phyloP scores from a whole-genome alignment of 208 protist genomes.

The Trypanosoma melophagium region DNA sequence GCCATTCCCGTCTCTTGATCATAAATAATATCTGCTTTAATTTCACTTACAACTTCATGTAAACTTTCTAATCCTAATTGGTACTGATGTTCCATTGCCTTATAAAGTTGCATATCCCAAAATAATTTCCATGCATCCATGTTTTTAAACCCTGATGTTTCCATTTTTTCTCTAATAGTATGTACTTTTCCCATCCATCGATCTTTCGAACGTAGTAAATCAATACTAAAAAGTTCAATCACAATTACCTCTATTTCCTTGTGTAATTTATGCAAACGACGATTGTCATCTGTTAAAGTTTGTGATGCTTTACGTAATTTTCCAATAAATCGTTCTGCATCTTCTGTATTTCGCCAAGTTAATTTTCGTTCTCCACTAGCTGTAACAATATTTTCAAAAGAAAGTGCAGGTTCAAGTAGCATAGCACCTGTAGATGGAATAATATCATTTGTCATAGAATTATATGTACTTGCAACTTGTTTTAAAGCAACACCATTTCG shows the following conservation, averaged over 20 bases:
- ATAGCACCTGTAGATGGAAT: constrained; percentile 90
- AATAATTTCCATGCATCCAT: constrained; percentile 94
- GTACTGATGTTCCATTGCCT: constrained; percentile 96
- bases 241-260: constrained; percentile 80
- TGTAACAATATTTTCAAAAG: constrained; percentile 91
- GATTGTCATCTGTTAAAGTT: constrained; percentile 90
- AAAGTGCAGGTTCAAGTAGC: constrained; percentile 84
- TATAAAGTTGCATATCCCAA: constrained; percentile 98
- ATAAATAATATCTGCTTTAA: constrained; percentile 92
- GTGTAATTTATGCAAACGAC: constrained; percentile 92
- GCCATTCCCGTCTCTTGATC: constrained; percentile 76
- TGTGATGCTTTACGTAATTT: constrained; percentile 84
- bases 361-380: constrained; percentile 76
- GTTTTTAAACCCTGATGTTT: constrained; percentile 81
- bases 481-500: constrained; percentile 85
- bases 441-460: constrained; percentile 88
- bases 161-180: constrained; percentile 88
- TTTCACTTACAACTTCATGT: constrained; percentile 90
- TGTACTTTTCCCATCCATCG: constrained; percentile 92
- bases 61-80: constrained; percentile 91
- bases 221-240: constrained; percentile 87
- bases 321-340: constrained; percentile 81
- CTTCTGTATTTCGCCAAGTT: constrained; percentile 80
- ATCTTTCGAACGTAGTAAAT: constrained; percentile 90
- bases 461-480: constrained; percentile 93